Conservation (phyloP, 192 early-diverging fungal genomes). For the Coemansia sp. region DNA sequence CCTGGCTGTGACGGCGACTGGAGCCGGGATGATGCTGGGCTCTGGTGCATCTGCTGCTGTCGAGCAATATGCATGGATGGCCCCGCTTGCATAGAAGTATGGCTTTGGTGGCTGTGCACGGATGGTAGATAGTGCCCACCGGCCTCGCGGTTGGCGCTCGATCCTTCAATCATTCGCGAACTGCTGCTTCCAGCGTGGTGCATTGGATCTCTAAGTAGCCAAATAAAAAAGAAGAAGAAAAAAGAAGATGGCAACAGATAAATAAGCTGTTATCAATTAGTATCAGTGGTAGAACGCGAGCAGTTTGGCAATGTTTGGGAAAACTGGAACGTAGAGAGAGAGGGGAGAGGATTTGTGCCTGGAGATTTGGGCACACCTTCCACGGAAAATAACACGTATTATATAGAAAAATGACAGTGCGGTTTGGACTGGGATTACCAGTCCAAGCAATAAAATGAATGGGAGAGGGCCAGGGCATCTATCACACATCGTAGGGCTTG, state of each 20-base stretch:
- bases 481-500: too few species aligned
- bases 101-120: conserved; percentile 12
- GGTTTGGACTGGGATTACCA: too few species aligned
- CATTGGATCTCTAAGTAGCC: conserved; percentile 20
- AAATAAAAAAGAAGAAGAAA: neutral
- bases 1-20: conserved; percentile 15
- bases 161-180: conserved; percentile 14
- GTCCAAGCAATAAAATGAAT: too few species aligned
- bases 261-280: neutral
- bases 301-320: too few species aligned
- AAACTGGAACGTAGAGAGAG: neutral
- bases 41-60: conserved; percentile 5
- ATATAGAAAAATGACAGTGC: neutral
- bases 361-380: neutral
- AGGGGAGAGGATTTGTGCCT: neutral
- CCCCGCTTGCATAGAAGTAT: conserved; percentile 20
- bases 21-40: neutral
- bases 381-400: neutral
- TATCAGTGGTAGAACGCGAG: neutral
- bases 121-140: conserved; percentile 5
- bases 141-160: conserved; percentile 8
- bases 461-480: too few species aligned
- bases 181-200: conserved; percentile 14
- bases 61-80: conserved; percentile 20
- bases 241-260: neutral